Evolutionary conservation across 805 yeast genomes (phyloP).

Genomic region (Candida ovalis): DNA sequence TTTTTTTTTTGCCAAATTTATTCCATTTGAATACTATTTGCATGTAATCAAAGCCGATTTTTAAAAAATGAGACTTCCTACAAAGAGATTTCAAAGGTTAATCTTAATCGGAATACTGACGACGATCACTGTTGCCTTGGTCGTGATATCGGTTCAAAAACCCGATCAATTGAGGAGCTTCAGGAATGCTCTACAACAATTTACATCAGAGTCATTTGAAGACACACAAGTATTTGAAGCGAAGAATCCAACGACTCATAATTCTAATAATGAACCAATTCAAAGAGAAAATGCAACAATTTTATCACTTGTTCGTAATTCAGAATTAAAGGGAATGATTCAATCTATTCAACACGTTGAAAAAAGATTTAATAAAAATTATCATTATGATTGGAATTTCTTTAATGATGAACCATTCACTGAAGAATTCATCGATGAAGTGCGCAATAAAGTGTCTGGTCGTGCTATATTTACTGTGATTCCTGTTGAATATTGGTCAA

Average conservation of each 20-base stretch:
- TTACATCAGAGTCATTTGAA: background rate
- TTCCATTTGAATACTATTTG: too few relatives aligned
- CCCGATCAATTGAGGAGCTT: background rate
- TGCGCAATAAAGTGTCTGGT: conserved; percentile 37
- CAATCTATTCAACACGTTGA: conserved; percentile 35
- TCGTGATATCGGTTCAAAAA: background rate
- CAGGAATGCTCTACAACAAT: background rate
- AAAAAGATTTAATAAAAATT: conserved; percentile 35
- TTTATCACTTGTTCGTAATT: conserved; percentile 40
- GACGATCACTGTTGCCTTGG: background rate
- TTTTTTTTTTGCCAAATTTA: too few relatives aligned
- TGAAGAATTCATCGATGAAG: conserved; percentile 32
- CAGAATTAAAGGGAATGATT: conserved; percentile 34
- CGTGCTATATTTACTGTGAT: conserved; percentile 38
- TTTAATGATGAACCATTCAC: conserved; percentile 45
- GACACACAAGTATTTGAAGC: background rate
- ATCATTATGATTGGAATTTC: conserved; percentile 42
- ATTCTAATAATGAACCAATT: background rate
- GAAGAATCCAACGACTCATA: background rate
- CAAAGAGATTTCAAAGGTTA: background rate
- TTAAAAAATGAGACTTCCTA: background rate
- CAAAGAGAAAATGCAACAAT: conserved; percentile 57
- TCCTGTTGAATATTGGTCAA: conserved; percentile 44
- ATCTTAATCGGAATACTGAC: background rate
- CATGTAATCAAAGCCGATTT: too few relatives aligned